These are phyloP conservation scores for Gaultheria prostrata DNA, from an alignment of 148 eudicot species.

Conservation along the genomic window DNA sequence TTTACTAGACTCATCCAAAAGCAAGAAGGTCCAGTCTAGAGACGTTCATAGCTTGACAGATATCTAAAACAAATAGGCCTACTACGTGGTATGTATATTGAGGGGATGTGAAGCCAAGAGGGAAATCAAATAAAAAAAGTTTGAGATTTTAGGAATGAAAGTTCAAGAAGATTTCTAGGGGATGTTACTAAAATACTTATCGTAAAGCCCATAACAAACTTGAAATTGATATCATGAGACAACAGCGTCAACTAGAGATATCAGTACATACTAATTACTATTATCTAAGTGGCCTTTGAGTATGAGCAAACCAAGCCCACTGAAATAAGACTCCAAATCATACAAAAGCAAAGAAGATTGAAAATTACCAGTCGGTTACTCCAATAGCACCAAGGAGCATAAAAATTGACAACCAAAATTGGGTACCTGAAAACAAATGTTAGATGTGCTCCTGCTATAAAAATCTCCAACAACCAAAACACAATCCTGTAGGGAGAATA, in stretches of 20 bases:
- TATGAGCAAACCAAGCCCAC: constrained; percentile 9
- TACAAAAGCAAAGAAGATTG: neutral
- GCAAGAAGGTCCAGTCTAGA: neutral
- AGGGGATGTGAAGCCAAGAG: neutral
- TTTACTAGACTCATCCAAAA: neutral
- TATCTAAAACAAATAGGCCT: neutral
- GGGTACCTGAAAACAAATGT: constrained; percentile 54
- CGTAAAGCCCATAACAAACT: neutral
- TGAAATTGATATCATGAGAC: neutral
- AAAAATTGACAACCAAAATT: constrained; percentile 78
- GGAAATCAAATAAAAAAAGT: neutral
- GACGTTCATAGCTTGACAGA: neutral
- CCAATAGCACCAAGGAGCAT: constrained; percentile 93
- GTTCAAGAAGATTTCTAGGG: neutral
- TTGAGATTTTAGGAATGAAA: neutral
- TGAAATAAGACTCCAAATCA: neutral
- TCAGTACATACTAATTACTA: neutral
- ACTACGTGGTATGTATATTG: neutral
- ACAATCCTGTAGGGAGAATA: neutral
- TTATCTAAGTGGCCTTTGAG: neutral
- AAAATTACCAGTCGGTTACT: constrained; percentile 72
- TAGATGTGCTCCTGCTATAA: constrained; percentile 1
- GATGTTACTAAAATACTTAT: neutral
- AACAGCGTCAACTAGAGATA: neutral
- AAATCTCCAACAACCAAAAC: neutral